phyloP scores from a whole-genome alignment of 2,329 filamentous ascomycete species.

The Ceratocystis destructans region DNA sequence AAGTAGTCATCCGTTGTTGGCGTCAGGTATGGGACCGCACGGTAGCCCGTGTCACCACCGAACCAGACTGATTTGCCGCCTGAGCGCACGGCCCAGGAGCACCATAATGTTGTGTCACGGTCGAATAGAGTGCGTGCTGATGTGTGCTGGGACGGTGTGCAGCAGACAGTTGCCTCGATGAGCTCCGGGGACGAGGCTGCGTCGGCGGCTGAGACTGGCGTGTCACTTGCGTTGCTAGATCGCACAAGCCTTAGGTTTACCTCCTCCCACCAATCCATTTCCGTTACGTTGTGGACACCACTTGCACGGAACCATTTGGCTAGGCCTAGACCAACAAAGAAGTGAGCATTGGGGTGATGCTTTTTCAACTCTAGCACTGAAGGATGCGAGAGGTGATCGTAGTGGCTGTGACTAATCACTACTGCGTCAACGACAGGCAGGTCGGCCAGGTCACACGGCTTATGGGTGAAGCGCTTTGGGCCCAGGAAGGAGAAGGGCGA shows the following conservation, averaged over 20 bases:
- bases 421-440: conserved; percentile 65
- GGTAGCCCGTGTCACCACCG: conserved; percentile 81
- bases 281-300: conserved; percentile 65
- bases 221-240: neutral
- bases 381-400: conserved; percentile 74
- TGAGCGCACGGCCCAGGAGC: conserved; percentile 67
- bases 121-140: conserved; percentile 57
- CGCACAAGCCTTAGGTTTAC: conserved; percentile 49
- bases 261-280: conserved; percentile 93
- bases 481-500: conserved; percentile 57
- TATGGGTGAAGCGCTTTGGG: conserved; percentile 64
- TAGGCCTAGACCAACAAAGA: conserved; percentile 75
- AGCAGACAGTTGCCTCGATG: conserved; percentile 60
- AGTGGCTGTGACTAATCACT: conserved; percentile 80
- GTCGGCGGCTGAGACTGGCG: conserved; percentile 22
- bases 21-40: conserved; percentile 54
- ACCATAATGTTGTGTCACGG: conserved; percentile 67
- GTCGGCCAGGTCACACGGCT: conserved; percentile 63
- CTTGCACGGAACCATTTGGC: conserved; percentile 64
- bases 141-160: conserved; percentile 73
- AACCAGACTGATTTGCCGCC: conserved; percentile 74
- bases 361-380: conserved; percentile 58
- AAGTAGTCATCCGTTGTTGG: conserved; percentile 55
- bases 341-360: conserved; percentile 64
- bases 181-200: conserved; percentile 27